Conservation (phyloP, 768 basidiomycete genomes). For the Collybia mongolica region DNA sequence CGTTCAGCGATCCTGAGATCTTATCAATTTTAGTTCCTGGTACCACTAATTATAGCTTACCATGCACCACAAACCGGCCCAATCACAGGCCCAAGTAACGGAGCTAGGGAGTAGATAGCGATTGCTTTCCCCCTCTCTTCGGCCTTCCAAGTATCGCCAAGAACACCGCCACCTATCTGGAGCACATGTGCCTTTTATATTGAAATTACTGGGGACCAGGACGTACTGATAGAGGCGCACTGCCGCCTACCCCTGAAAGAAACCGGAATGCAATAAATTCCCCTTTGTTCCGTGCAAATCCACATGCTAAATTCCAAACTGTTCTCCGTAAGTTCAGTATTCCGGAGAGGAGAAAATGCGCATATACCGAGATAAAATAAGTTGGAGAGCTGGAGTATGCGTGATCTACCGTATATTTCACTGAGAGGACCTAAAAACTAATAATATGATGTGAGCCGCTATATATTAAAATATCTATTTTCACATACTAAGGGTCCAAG, state of each 20-base stretch:
- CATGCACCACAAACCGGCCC: constrained; percentile 66
- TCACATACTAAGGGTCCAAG: constrained; percentile 45
- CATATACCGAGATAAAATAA: constrained; percentile 60
- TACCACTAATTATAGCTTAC: constrained; percentile 19
- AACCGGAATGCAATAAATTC: constrained; percentile 71
- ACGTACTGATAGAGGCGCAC: constrained; percentile 61
- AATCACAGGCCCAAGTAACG: constrained; percentile 62
- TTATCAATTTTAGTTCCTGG: neutral
- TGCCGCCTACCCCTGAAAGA: constrained; percentile 69
- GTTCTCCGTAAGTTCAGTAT: neutral
- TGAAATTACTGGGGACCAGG: constrained; percentile 31
- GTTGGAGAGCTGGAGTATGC: constrained; percentile 61
- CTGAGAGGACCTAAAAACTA: constrained; percentile 60
- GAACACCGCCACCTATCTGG: constrained; percentile 61
- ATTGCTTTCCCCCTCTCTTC: constrained; percentile 67
- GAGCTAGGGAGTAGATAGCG: constrained; percentile 63
- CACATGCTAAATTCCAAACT: constrained; percentile 64
- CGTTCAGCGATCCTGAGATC: constrained; percentile 48
- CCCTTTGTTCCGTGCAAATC: constrained; percentile 56
- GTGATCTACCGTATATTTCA: constrained; percentile 71
- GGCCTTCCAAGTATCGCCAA: constrained; percentile 57
- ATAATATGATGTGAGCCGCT: neutral
- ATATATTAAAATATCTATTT: no score
- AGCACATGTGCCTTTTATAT: constrained; percentile 17
- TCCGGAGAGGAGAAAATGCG: neutral